Base-by-base conservation (phyloP, 768 basidiomycete species). In the Lentinula sp. region DNA sequence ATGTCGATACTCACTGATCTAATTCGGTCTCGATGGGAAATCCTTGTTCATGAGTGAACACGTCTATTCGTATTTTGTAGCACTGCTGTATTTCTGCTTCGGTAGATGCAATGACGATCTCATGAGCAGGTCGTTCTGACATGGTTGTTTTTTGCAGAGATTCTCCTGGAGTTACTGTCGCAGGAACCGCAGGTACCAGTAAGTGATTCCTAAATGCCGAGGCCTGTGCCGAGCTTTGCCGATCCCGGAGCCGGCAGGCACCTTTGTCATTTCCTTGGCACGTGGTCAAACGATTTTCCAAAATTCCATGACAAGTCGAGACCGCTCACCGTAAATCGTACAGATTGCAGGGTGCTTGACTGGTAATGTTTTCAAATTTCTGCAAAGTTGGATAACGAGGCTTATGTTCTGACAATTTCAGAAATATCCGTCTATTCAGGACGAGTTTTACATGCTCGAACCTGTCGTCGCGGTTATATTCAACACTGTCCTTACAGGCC, bases 21-120 rank as follows among this genome's bases (percentile, higher is more conserved):
- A 88, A 77, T 72, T 95, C 92, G 7, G 76, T 78, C 54, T 91
- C 89, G 21, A 88, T 73, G 49, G 89, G 80, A 67, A 93, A 94
- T 43, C 77, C 76, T 73, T 91, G 88, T 70, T 89, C 86, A 66
- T 74, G 72, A 65, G 81, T 76, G 70, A 88, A 89, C 60, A 89
- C 85, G 37, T 74, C 73, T 60, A 84, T 78, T 62, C 84, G 73
- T 57, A 92, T 77, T 65, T 80, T 74, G 73, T 82, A 81, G 73
- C 90, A 93, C 67, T 89, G 83, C 67, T 87, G 78, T 9, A 80
- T 74, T 61, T 90, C 81, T 62, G 70, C 70, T 57, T 76, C 73
- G 28, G 78, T 77, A 51, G 66, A 75, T 7, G 80, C 73, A 53
- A 79, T 62, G 64, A 89, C 65, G 60, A 89, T 82, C 69, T 91